Percentiles rank a stretch among this genome's conserved stretches.
These are phyloP conservation scores for Eremochloa ophiuroides DNA, from an alignment of 176 grass and related monocot species.

Conservation along the genomic window DNA sequence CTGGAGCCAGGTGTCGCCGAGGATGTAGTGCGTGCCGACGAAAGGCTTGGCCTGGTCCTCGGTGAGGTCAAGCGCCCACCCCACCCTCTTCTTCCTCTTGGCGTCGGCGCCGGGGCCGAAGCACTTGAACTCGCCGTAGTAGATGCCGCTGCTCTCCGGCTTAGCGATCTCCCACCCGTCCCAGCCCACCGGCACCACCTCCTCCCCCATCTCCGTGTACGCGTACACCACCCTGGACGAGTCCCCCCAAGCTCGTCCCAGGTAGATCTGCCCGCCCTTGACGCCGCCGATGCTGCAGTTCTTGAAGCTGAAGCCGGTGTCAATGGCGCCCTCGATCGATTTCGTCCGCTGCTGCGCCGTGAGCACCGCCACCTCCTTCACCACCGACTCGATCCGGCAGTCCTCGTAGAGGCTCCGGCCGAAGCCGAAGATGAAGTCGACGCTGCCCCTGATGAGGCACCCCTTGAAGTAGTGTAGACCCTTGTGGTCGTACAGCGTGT, in stretches of 20 bases:
- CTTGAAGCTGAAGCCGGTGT: constrained; percentile 50
- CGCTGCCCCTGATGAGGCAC: constrained; percentile 39
- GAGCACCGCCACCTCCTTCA: constrained; percentile 47
- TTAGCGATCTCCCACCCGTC: constrained; percentile 41
- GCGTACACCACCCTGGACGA: constrained; percentile 47
- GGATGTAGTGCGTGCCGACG: constrained; percentile 28
- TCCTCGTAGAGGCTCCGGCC: constrained; percentile 44
- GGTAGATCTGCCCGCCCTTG: constrained; percentile 38
- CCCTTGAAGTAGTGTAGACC: constrained; percentile 57
- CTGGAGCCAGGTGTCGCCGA: constrained; percentile 37
- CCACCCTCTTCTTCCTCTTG: constrained; percentile 22
- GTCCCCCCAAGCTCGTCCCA: constrained; percentile 51
- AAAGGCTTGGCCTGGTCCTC: constrained; percentile 41
- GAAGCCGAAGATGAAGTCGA: constrained; percentile 66
- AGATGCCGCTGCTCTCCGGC: constrained; percentile 47
- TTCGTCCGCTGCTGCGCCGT: constrained; percentile 49
- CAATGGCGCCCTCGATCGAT: constrained; percentile 35
- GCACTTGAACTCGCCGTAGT: constrained; percentile 54
- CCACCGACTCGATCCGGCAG: constrained; percentile 41
- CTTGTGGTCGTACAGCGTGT: constrained; percentile 66
- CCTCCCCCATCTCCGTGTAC: constrained; percentile 53
- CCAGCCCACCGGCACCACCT: constrained; percentile 55
- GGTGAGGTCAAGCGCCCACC: constrained; percentile 38
- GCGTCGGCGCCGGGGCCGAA: constrained; percentile 20
- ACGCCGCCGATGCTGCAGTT: constrained; percentile 33